Percentiles rank a stretch among this genome's conserved stretches.
Conservation (phyloP, 371 early-diverging fungal species). For the Lichtheimia corymbifera region DNA sequence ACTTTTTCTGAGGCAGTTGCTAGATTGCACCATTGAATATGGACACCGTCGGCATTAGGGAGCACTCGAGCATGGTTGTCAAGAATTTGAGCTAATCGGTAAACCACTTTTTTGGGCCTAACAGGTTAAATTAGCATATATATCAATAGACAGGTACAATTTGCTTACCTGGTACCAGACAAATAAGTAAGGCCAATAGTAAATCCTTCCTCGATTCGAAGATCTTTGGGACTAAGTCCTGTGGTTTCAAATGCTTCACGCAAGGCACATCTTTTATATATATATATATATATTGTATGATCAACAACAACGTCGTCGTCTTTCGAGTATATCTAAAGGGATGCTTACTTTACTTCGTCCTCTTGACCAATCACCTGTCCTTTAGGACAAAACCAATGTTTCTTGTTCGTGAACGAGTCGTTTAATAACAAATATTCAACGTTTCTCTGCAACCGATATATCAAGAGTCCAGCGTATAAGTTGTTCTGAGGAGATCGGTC, state of each 20-base stretch:
- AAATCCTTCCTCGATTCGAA: constrained; percentile 74
- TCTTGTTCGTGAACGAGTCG: constrained; percentile 79
- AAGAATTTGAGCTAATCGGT: constrained; percentile 70
- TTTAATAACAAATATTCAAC: constrained; percentile 84
- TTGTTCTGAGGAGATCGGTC: constrained; percentile 44
- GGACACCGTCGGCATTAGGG: constrained; percentile 71
- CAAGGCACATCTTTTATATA: constrained; percentile 67
- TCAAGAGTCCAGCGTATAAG: constrained; percentile 68
- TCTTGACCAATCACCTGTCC: constrained; percentile 78
- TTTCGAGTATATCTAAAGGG: not conserved
- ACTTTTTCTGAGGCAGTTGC: constrained; percentile 68
- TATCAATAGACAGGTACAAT: no score
- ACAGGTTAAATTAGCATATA: not conserved
- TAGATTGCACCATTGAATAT: constrained; percentile 72
- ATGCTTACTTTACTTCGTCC: constrained; percentile 78
- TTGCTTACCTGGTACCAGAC: constrained; percentile 65
- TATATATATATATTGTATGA: not conserved
- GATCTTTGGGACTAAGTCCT: constrained; percentile 71
- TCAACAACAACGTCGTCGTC: not conserved
- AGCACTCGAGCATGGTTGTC: constrained; percentile 62
- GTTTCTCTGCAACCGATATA: constrained; percentile 74
- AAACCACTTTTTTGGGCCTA: constrained; percentile 79
- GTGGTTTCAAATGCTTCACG: constrained; percentile 77
- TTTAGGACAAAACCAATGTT: constrained; percentile 87
- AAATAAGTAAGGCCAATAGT: constrained; percentile 81